Evolutionary conservation across 116 monocot species (phyloP).

Genomic region (Phalaenopsis hybrid): DNA sequence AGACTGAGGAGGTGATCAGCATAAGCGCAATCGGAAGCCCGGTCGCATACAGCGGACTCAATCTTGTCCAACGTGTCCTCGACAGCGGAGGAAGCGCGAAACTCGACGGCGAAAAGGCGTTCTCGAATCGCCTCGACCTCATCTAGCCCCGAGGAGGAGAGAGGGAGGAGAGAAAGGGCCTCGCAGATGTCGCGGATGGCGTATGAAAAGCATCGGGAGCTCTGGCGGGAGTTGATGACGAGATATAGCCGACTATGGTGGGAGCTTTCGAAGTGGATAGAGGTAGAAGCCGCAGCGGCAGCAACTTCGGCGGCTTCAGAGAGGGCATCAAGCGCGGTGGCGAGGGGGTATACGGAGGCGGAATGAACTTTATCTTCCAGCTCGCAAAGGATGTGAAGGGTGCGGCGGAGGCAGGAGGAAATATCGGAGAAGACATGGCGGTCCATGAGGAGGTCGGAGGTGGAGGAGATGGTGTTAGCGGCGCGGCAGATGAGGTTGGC

Average conservation of each 20-base stretch:
- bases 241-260: slow-evolving; percentile 14
- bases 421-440: no score
- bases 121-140: neutral
- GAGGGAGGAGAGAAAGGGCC: slow-evolving; percentile 12
- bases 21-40: slow-evolving; percentile 11
- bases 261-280: no score
- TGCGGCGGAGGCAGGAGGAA: no score
- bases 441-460: no score
- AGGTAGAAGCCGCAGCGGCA: no score
- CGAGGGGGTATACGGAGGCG: no score
- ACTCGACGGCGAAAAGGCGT: slow-evolving; percentile 3
- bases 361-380: no score
- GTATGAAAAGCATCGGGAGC: slow-evolving; percentile 8
- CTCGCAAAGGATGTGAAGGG: no score
- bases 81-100: slow-evolving; percentile 3
- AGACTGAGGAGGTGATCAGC: slow-evolving; percentile 21
- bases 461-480: no score
- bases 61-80: slow-evolving; percentile 16
- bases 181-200: slow-evolving; percentile 17
- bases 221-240: slow-evolving; percentile 22
- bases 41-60: slow-evolving; percentile 11
- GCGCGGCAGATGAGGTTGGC: no score
- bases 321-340: no score
- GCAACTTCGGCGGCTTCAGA: no score
- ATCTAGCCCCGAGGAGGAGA: neutral